phyloP scores from a whole-genome alignment of 306 rosid genomes.

The Dalbergia cultrata region DNA sequence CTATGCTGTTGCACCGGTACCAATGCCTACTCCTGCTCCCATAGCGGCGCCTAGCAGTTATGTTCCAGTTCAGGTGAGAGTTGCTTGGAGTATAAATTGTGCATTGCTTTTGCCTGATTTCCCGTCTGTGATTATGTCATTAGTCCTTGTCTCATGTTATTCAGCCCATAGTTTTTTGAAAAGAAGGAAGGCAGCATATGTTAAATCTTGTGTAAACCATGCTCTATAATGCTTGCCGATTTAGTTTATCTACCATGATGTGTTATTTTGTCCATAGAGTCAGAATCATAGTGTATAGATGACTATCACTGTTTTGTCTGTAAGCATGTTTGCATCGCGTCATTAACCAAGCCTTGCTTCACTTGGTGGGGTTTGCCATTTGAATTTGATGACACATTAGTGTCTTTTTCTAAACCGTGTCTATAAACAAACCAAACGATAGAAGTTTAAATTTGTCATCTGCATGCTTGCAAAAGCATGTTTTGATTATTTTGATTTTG shows the following conservation, averaged over 20 bases:
- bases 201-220: background rate
- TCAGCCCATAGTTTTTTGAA: background rate
- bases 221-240: conserved; percentile 5
- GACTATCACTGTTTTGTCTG: background rate
- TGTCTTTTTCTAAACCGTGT: too few species aligned
- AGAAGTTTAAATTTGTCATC: too few species aligned
- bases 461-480: too few species aligned
- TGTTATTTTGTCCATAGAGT: too few species aligned
- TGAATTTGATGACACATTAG: too few species aligned
- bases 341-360: too few species aligned
- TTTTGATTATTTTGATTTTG: too few species aligned
- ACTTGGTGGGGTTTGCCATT: too few species aligned
- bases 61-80: conserved; percentile 87
- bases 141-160: background rate
- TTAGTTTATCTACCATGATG: too few species aligned
- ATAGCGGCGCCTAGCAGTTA: conserved; percentile 90
- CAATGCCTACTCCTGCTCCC: conserved; percentile 82
- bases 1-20: conserved; percentile 91
- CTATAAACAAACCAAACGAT: too few species aligned
- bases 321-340: too few species aligned
- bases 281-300: background rate
- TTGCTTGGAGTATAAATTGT: background rate
- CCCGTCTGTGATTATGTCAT: background rate
- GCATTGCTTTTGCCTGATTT: conserved; percentile 24
- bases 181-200: too few species aligned